phyloP scores from a whole-genome alignment of 352 stramenopile genomes.

The Phytophthora pluvialis region DNA sequence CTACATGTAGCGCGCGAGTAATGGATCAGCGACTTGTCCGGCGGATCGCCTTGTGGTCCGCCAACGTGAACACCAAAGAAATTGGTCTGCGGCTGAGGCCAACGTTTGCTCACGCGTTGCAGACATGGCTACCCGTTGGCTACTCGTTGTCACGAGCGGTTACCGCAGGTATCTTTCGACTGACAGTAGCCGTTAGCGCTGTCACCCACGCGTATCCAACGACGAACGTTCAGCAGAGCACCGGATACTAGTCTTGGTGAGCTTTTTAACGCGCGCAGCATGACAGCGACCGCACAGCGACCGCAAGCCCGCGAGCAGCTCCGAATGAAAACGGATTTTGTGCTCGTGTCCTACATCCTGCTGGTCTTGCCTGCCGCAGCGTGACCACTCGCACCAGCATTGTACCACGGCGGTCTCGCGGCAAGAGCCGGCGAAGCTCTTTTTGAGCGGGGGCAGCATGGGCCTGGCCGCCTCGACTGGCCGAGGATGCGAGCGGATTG shows the following conservation, averaged over 20 bases:
- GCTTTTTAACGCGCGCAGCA: slow-evolving; percentile 15
- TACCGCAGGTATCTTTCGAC: slow-evolving; percentile 30
- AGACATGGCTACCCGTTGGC: slow-evolving; percentile 21
- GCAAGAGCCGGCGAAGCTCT: slow-evolving; percentile 20
- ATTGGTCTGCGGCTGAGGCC: slow-evolving; percentile 11
- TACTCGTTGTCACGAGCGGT: slow-evolving; percentile 20
- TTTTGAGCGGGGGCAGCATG: not conserved
- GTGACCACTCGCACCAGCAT: slow-evolving; percentile 8
- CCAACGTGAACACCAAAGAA: slow-evolving; percentile 31
- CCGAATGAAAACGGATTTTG: slow-evolving; percentile 31
- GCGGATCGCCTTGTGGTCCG: slow-evolving; percentile 24
- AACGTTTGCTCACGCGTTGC: slow-evolving; percentile 14
- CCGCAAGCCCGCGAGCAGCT: not conserved
- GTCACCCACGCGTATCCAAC: slow-evolving; percentile 12
- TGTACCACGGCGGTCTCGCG: slow-evolving; percentile 20
- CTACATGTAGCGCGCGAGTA: slow-evolving; percentile 25
- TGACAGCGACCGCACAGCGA: not conserved
- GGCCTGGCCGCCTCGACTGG: not conserved
- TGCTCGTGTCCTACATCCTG: slow-evolving; percentile 17
- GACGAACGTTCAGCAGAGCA: slow-evolving; percentile 15
- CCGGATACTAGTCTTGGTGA: slow-evolving; percentile 20
- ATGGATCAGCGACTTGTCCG: slow-evolving; percentile 27
- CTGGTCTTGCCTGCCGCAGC: slow-evolving; percentile 2
- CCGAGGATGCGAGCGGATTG: slow-evolving; percentile 9
- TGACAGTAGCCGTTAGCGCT: slow-evolving; percentile 24